These are phyloP conservation scores for Porodaedalea pini DNA, from an alignment of 1,284 basidiomycete species.

Conservation along the genomic window DNA sequence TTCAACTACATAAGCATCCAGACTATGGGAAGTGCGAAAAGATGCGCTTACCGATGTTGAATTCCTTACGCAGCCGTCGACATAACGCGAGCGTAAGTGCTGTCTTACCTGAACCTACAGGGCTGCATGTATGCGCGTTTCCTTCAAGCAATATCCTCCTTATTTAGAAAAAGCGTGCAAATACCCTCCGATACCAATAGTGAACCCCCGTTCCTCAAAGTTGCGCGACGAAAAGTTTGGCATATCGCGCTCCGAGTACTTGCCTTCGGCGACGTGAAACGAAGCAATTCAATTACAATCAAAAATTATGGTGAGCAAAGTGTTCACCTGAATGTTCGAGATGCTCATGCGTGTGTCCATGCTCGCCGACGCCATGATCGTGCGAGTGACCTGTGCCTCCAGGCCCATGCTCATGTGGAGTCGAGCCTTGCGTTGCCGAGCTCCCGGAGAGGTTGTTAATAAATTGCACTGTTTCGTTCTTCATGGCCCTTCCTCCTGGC, in stretches of 20 bases:
- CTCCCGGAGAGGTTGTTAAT: conserved; percentile 58
- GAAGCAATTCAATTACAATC: conserved; percentile 18
- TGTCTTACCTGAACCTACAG: conserved; percentile 97
- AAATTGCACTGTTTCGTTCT: conserved; percentile 50
- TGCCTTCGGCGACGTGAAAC: conserved; percentile 51
- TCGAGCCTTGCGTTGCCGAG: conserved; percentile 28
- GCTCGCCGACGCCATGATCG: conserved; percentile 53
- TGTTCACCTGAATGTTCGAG: conserved; percentile 80
- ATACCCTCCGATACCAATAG: conserved; percentile 94
- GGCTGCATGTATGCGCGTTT: conserved; percentile 42
- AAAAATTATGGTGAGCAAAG: neutral
- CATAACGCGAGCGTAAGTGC: conserved; percentile 94
- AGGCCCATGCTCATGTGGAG: conserved; percentile 41
- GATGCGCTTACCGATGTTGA: conserved; percentile 76
- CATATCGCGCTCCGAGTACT: conserved; percentile 88
- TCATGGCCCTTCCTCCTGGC: conserved; percentile 3
- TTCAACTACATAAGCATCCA: neutral
- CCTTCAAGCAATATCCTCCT: neutral
- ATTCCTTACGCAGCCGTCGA: conserved; percentile 72
- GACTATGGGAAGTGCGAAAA: conserved; percentile 3
- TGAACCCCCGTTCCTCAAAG: conserved; percentile 93
- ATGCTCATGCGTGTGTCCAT: conserved; percentile 90
- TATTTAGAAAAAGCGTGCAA: conserved; percentile 24
- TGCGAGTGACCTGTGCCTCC: conserved; percentile 42
- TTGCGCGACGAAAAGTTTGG: conserved; percentile 84